phyloP scores from a whole-genome alignment of 2,329 filamentous ascomycete species.

The Fusarium verrucosum region DNA sequence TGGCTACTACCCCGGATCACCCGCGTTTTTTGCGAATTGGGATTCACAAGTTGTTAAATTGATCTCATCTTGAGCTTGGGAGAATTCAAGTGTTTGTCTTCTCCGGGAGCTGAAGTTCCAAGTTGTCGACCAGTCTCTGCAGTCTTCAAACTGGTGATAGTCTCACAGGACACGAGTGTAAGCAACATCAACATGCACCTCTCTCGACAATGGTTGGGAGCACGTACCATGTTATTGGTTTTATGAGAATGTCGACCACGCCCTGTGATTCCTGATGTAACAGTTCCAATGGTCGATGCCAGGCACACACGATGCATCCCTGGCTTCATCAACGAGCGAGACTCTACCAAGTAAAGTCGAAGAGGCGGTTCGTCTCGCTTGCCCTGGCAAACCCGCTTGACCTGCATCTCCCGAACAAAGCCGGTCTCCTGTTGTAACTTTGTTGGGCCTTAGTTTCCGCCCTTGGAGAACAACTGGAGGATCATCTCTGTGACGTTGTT shows the following conservation, averaged over 20 bases:
- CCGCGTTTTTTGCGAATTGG: conserved; percentile 10
- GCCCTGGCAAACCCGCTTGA: conserved; percentile 29
- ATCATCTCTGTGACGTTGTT: conserved; percentile 4
- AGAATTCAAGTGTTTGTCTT: conserved; percentile 8
- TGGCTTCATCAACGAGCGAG: conserved; percentile 18
- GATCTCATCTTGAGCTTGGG: not conserved
- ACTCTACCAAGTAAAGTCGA: conserved; percentile 13
- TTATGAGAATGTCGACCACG: conserved; percentile 23
- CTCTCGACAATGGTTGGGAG: conserved; percentile 7
- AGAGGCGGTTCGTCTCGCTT: conserved; percentile 31
- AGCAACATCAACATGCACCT: not conserved
- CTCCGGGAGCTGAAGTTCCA: not conserved
- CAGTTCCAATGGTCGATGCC: conserved; percentile 17
- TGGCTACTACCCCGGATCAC: conserved; percentile 33
- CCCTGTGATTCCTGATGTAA: conserved; percentile 19
- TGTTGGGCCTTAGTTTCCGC: conserved; percentile 31
- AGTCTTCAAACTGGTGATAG: not conserved
- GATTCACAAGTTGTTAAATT: conserved; percentile 8
- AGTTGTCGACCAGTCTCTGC: not conserved
- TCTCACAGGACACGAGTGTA: not conserved
- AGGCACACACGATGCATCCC: conserved; percentile 28
- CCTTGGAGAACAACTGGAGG: conserved; percentile 32
- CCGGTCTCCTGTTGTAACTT: conserved; percentile 22
- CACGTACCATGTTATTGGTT: conserved; percentile 1
- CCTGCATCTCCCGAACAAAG: conserved; percentile 37